A percentile compares a stretch with the other conserved stretches of the same genome.
Evolutionary conservation across 495 filamentous ascomycete genomes (phyloP).

Genomic region (Trichoderma reesei): DNA sequence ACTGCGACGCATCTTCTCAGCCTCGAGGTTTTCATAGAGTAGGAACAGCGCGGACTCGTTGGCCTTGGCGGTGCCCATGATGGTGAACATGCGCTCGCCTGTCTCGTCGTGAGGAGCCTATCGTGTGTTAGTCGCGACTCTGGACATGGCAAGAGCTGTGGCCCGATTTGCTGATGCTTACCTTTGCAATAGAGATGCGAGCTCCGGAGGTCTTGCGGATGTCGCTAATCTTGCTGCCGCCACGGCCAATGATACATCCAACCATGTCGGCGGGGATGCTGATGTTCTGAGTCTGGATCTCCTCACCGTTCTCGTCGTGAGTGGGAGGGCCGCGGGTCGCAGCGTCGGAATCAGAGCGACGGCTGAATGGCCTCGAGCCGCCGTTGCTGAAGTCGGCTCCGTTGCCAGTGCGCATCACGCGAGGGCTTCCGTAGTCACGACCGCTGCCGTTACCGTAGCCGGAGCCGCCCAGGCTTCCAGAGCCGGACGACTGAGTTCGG

Average conservation of each 20-base stretch:
- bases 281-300: conserved; percentile 98
- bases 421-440: conserved; percentile 48
- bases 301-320: conserved; percentile 90
- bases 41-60: conserved; percentile 95
- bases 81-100: conserved; percentile 98
- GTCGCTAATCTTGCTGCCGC: conserved; percentile 92
- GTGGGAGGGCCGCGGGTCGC: conserved; percentile 63
- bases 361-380: conserved; percentile 50
- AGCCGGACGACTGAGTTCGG: conserved; percentile 56
- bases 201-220: conserved; percentile 94
- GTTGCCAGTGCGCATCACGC: conserved; percentile 91
- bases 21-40: conserved; percentile 96
- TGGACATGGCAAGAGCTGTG: not conserved
- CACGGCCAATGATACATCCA: conserved; percentile 95
- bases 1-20: conserved; percentile 93
- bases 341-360: conserved; percentile 75
- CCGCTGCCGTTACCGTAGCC: conserved; percentile 28
- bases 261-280: conserved; percentile 99
- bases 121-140: not conserved
- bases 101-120: conserved; percentile 88
- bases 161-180: conserved; percentile 17
- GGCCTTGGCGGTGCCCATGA: conserved; percentile 82
- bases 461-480: conserved; percentile 31
- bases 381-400: conserved; percentile 94
- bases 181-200: conserved; percentile 94